Evolutionary conservation across 305 asterid species (phyloP).

Genomic region (Striga hermonthica): DNA sequence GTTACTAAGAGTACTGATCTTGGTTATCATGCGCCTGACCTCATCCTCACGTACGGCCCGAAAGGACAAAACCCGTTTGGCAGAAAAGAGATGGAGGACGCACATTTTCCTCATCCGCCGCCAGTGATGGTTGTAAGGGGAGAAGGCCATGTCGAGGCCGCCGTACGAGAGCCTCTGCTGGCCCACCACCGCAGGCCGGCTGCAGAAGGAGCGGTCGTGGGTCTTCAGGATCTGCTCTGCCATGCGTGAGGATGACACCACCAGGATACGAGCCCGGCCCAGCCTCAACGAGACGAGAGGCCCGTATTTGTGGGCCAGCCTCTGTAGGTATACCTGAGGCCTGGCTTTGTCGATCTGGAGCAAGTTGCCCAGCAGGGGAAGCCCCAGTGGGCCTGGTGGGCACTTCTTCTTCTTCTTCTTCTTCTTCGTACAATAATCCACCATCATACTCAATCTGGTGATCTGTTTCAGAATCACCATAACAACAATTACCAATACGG

Average conservation of each 20-base stretch:
- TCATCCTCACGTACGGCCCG: conserved; percentile 37
- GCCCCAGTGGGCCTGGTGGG: conserved; percentile 39
- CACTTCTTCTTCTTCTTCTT: neutral
- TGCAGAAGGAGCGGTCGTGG: conserved; percentile 33
- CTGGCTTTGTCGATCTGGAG: conserved; percentile 32
- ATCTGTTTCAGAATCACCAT: too few species aligned
- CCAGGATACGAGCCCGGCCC: conserved; percentile 30
- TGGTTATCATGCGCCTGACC: conserved; percentile 24
- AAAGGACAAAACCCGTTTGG: conserved; percentile 29
- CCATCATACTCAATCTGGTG: too few species aligned
- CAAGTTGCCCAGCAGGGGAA: conserved; percentile 40
- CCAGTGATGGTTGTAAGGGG: conserved; percentile 36
- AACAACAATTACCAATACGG: too few species aligned
- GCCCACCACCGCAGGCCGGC: conserved; percentile 34
- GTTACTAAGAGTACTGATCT: conserved; percentile 12
- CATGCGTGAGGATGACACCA: conserved; percentile 30
- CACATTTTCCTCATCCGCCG: conserved; percentile 31
- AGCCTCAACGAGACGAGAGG: conserved; percentile 31
- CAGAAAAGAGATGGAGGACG: conserved; percentile 29
- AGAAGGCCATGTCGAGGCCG: conserved; percentile 43
- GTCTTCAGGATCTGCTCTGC: conserved; percentile 30
- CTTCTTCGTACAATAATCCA: too few species aligned
- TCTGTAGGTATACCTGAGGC: conserved; percentile 27
- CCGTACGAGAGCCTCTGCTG: conserved; percentile 40
- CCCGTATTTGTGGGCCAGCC: conserved; percentile 31